phyloP scores from a whole-genome alignment of 306 rosid genomes.

The Dalbergia cultrata region DNA sequence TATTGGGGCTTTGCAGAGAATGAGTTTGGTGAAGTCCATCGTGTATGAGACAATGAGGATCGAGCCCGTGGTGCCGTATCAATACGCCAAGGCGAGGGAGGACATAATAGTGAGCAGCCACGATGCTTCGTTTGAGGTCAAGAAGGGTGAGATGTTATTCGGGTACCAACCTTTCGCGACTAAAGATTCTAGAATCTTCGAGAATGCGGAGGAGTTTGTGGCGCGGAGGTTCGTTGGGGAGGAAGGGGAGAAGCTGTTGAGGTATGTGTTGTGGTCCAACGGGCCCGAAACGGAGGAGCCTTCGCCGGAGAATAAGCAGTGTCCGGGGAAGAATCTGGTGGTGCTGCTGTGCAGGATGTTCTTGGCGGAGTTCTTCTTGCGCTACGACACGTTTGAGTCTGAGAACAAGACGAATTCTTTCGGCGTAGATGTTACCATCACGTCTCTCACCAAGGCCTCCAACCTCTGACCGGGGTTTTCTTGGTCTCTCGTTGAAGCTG shows the following conservation, averaged over 20 bases:
- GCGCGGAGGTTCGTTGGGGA: constrained; percentile 48
- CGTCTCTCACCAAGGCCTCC: constrained; percentile 44
- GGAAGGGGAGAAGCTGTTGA: constrained; percentile 50
- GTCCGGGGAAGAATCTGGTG: constrained; percentile 55
- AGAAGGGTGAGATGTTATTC: constrained; percentile 76
- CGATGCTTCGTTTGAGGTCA: constrained; percentile 62
- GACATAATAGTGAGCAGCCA: constrained; percentile 63
- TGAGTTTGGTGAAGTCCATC: constrained; percentile 66
- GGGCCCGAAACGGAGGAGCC: constrained; percentile 49
- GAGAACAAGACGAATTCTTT: neutral
- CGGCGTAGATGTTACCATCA: constrained; percentile 41
- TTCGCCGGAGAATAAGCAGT: constrained; percentile 40
- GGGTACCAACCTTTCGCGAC: constrained; percentile 79
- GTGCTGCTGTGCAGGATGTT: constrained; percentile 51
- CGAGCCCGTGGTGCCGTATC: constrained; percentile 74
- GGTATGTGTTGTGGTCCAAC: constrained; percentile 53
- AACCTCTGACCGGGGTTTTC: neutral
- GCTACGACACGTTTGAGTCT: constrained; percentile 49
- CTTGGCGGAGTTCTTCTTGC: constrained; percentile 52
- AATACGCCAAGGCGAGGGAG: constrained; percentile 74
- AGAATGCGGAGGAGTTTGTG: constrained; percentile 55
- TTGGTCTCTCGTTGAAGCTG: too few relatives aligned
- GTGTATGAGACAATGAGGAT: constrained; percentile 68
- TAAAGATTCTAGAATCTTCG: constrained; percentile 66
- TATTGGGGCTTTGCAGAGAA: constrained; percentile 53